A percentile compares a stretch with the other conserved stretches of the same genome.
phyloP scores from a whole-genome alignment of 1,284 basidiomycete species.

The Sanghuangporus sanghuang region DNA sequence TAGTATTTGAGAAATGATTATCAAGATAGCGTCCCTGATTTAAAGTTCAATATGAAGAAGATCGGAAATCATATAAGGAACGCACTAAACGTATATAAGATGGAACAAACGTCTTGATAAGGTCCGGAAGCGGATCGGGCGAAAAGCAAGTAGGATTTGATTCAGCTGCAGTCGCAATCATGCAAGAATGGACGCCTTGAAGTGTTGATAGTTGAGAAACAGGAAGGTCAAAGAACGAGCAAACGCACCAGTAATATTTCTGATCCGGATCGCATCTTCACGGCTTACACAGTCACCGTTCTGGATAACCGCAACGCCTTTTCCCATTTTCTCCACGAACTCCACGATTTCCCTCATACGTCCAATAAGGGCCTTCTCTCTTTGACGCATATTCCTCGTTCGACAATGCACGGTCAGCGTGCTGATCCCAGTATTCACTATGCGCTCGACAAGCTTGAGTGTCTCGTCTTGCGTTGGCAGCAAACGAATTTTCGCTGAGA shows the following conservation, averaged over 20 bases:
- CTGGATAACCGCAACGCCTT: conserved; percentile 80
- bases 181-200: conserved; percentile 82
- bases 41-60: neutral
- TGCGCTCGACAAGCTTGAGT: conserved; percentile 78
- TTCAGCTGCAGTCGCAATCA: conserved; percentile 96
- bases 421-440: conserved; percentile 84
- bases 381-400: conserved; percentile 88
- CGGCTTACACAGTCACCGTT: conserved; percentile 91
- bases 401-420: conserved; percentile 94
- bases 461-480: conserved; percentile 86
- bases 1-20: conserved; percentile 85
- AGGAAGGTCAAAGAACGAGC: neutral
- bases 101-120: conserved; percentile 70
- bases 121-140: conserved; percentile 58
- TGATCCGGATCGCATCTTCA: conserved; percentile 74
- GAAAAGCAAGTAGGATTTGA: conserved; percentile 89
- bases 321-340: conserved; percentile 64
- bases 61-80: conserved; percentile 15
- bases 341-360: conserved; percentile 83
- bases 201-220: neutral
- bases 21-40: conserved; percentile 59
- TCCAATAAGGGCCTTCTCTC: conserved; percentile 76
- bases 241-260: conserved; percentile 63
- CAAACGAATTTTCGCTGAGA: conserved; percentile 91
- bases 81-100: conserved; percentile 72